Evolutionary conservation across 345 rosid genomes (phyloP), one percentile per base, ranked within the genome.

Genomic region (Passiflora organensis): DNA sequence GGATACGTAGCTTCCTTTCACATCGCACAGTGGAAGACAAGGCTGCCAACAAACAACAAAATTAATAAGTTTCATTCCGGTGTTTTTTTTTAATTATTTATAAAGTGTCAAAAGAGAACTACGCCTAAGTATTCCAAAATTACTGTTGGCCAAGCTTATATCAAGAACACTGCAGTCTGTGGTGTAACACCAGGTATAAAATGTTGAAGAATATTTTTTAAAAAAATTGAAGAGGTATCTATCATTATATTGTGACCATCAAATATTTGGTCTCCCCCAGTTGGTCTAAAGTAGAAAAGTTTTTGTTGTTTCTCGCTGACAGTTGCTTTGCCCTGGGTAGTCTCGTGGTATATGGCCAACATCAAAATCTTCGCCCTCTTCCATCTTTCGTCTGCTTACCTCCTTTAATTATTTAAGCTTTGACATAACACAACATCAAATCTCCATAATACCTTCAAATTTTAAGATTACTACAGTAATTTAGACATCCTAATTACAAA

Each of bases 351-450:
- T 68, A 56, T 86, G 96, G 10, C 94, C 89, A 15, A 10, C 84
- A 52, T 89, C 97, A 59, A 84, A 89, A 58, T 74, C 74, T 76
- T 87, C 96, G n/a, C 99, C 96, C 79, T 93, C 97, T 76, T 93
- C 97, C 99, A 89, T 86, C 69, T 89, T n/a, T 93, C 48, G 91
- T 89, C 70, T 89, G 97, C 80, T 86, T 95, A 25, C 99, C 99
- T 56, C 97, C 95, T 76, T 89, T 93, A 44, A 89, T 91, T 23
- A 85, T 82, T n/a, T n/a, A n/a, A n/a, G n/a, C n/a, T n/a, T n/a
- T n/a, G n/a, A n/a, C n/a, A n/a, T n/a, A n/a, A n/a, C n/a, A n/a
- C n/a, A n/a, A n/a, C n/a, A n/a, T n/a, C n/a, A n/a, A n/a, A n/a
- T n/a, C n/a, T n/a, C n/a, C n/a, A n/a, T n/a, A n/a, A n/a, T n/a